Evolutionary conservation across 208 protist genomes (phyloP).

Genomic region (Leishmania gerbilli): DNA sequence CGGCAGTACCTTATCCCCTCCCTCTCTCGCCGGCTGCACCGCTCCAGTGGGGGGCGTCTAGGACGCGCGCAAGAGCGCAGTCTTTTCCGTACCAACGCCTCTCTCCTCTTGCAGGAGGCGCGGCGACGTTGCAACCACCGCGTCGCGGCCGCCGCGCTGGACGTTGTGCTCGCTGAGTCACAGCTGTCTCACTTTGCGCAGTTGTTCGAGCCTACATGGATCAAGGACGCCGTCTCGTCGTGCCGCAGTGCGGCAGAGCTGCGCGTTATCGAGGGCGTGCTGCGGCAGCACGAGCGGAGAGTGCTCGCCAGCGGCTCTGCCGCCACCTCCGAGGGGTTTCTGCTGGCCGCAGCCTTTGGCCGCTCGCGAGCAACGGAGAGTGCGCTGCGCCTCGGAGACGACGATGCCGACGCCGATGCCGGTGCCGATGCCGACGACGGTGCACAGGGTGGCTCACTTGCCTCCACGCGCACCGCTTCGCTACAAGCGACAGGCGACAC

Average conservation of each 20-base stretch:
- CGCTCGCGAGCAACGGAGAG: slow-evolving; percentile 16
- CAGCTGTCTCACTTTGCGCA: slow-evolving; percentile 14
- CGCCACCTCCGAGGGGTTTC: slow-evolving; percentile 14
- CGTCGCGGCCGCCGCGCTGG: slow-evolving; percentile 52
- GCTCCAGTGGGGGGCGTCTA: slow-evolving; percentile 17
- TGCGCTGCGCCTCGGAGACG: slow-evolving; percentile 19
- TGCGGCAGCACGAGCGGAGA: slow-evolving; percentile 31
- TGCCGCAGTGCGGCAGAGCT: slow-evolving; percentile 55
- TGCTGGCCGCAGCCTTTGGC: slow-evolving; percentile 28
- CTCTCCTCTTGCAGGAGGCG: slow-evolving; percentile 75
- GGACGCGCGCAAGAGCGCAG: slow-evolving; percentile 46
- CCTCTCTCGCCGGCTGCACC: slow-evolving; percentile 20
- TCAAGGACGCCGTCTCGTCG: slow-evolving; percentile 65
- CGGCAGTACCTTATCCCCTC: slow-evolving; percentile 36
- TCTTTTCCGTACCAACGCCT: slow-evolving; percentile 48
- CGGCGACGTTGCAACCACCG: slow-evolving; percentile 31
- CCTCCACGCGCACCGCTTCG: background rate
- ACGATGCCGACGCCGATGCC: background rate
- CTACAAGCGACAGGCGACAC: background rate
- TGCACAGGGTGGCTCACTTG: background rate
- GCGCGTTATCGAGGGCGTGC: slow-evolving; percentile 35
- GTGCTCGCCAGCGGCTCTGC: slow-evolving; percentile 22
- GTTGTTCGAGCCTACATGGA: slow-evolving; percentile 57
- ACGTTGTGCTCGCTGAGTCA: slow-evolving; percentile 38
- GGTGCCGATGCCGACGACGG: background rate